These are phyloP conservation scores for Hypomontagnella submonticulosa DNA, from an alignment of 495 filamentous ascomycete genomes.

Conservation along the genomic window DNA sequence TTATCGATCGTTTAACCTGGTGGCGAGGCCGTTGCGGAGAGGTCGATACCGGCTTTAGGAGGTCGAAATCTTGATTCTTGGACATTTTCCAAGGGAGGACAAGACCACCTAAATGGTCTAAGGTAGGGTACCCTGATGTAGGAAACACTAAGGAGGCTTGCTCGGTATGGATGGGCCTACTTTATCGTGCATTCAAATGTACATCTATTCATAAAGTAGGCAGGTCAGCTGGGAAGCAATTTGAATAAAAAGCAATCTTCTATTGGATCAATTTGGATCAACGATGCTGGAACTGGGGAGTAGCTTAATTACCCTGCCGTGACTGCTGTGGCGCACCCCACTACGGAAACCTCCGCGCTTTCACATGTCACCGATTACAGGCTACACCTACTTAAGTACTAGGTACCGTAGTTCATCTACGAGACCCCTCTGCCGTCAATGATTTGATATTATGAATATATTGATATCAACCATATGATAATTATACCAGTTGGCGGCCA, in stretches of 20 bases:
- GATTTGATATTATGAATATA: no score
- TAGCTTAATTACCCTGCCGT: not conserved
- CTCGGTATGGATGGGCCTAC: conserved; percentile 21
- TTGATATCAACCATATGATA: no score
- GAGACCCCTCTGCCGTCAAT: no score
- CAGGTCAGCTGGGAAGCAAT: conserved; percentile 16
- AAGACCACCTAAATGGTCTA: conserved; percentile 7
- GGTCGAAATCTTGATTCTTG: conserved; percentile 51
- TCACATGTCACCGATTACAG: conserved; percentile 35
- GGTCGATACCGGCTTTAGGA: conserved; percentile 39
- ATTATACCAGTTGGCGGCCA: no score
- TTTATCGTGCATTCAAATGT: conserved; percentile 24
- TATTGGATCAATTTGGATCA: conserved; percentile 36
- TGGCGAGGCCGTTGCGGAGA: conserved; percentile 59
- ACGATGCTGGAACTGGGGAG: conserved; percentile 20
- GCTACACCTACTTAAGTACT: not conserved
- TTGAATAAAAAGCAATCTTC: conserved; percentile 22
- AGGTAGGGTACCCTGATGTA: conserved; percentile 33
- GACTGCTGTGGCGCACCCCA: conserved; percentile 15
- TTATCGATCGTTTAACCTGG: conserved; percentile 61
- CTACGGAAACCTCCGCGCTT: conserved; percentile 46
- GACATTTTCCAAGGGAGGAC: conserved; percentile 44
- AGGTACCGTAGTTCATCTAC: no score
- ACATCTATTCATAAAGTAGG: conserved; percentile 20
- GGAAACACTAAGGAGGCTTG: conserved; percentile 12